Base-by-base conservation (phyloP, 2,329 filamentous ascomycete genomes). In the Exophiala calicioides region DNA sequence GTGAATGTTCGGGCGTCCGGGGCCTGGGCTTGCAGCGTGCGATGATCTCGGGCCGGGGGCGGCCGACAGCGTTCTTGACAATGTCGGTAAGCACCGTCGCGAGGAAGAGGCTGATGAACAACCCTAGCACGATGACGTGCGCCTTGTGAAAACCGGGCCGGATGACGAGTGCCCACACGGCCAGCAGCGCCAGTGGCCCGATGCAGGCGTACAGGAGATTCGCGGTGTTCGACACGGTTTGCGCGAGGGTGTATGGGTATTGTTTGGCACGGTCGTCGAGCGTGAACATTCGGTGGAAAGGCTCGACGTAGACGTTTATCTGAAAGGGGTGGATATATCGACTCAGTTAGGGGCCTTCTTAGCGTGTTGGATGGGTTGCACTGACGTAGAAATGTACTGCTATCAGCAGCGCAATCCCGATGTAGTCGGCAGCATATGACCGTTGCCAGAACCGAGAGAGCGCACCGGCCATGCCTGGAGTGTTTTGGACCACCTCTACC, bases 201-300 rank as follows among this genome's bases (percentile, higher is more conserved):
- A 81, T 79, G 40, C 85, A 80, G 36, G 88, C 84, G 66, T 94
- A 95, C 43, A 90, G 70, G 57, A 96, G 82, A 57, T 90, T 86
- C 78, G 85, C 84, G 50, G 73, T 62, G 4, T 26, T 82, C 5
- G 89, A 77, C 0, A 98, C 93, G 53, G 90, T 81, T 68, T 98
- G 90, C 39, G 85, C 70, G 46, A 85, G 76, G 16, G 93, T 89
- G 68, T 95, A 86, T 1, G 93, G 93, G 62, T 86, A 96, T 55
- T 88, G 84, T 50, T 97, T 89, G 37, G 82, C 75, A 18, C 87
- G 78, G 65, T 97, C 89, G 64, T 90, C 86, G 53, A 97, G 79
- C 55, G 82, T 86, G 71, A 98, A 97, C 81, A 96, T 86, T 69
- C 88, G 89, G 66, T 97, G 90, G 65, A 97, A 97, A 0, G 93